Percentiles rank a stretch among this genome's conserved stretches.
Evolutionary conservation across 495 filamentous ascomycete genomes (phyloP).

Genomic region (Terfezia boudieri): DNA sequence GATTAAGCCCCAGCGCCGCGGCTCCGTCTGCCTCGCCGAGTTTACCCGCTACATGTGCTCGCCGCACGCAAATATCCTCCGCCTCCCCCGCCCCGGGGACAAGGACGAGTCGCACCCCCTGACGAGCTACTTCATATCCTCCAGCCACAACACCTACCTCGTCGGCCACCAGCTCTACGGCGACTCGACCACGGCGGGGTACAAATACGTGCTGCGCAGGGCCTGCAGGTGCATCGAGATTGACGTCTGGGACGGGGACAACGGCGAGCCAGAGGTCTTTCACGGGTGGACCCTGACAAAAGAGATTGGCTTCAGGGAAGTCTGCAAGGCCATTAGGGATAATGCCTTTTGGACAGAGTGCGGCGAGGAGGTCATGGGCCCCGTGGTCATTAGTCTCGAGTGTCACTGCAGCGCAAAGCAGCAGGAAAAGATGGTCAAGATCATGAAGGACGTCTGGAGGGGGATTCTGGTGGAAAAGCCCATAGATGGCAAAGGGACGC

Average conservation of each 20-base stretch:
- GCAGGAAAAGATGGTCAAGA: slow-evolving; percentile 71
- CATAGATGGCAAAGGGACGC: slow-evolving; percentile 13
- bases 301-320: slow-evolving; percentile 60
- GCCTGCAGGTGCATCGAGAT: slow-evolving; percentile 92
- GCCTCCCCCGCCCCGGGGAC: not conserved
- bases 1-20: no score
- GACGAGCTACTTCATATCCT: slow-evolving; percentile 74
- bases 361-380: slow-evolving; percentile 34
- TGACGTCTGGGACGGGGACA: slow-evolving; percentile 79
- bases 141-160: slow-evolving; percentile 88
- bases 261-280: slow-evolving; percentile 50
- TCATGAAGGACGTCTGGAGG: slow-evolving; percentile 61
- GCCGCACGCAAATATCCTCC: not conserved
- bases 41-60: no score
- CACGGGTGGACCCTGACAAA: slow-evolving; percentile 85
- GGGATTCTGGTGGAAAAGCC: slow-evolving; percentile 41
- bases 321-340: slow-evolving; percentile 58
- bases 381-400: slow-evolving; percentile 74
- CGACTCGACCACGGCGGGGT: slow-evolving; percentile 55
- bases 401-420: slow-evolving; percentile 60
- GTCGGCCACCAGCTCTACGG: slow-evolving; percentile 82
- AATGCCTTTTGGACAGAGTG: slow-evolving; percentile 38
- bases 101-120: slow-evolving; percentile 41
- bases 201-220: slow-evolving; percentile 55
- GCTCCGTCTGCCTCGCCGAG: no score